Evolutionary conservation across 2,329 filamentous ascomycete species (phyloP), one percentile per base, ranked within the genome.

Genomic region (Dothistroma septosporum): DNA sequence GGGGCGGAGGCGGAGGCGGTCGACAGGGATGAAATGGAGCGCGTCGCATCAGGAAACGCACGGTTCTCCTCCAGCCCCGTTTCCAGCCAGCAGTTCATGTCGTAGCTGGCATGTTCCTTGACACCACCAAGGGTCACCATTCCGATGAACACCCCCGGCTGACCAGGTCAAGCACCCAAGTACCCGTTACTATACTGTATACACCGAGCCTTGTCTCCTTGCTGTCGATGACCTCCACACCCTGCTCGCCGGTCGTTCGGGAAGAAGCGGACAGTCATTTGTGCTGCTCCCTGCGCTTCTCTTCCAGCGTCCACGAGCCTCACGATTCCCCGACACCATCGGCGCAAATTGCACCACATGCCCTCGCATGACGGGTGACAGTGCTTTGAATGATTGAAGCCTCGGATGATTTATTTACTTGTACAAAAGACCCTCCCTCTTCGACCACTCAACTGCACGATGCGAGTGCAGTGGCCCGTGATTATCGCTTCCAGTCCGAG

Each of bases 391-490:
- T 6, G 24, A 28, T 28, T n/a, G 41, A 44, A 44, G 9, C 5
- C 16, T n/a, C 41, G 19, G 14, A 44, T 44, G 14, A 19, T 50
- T 4, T 24, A 50, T 9, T 50, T 50, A 50, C n/a, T n/a, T n/a
- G n/a, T 50, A 50, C 47, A 50, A 44, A 44, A 44, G 41, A 50
- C 47, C 28, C 47, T 50, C 47, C 28, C 47, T 50, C 47, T 31
- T 21, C 28, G 10, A 31, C 28, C 22, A 50, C 21, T 50, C 21
- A 4, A 50, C 21, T n/a, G 16, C 41, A 19, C 41, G n/a, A 9
- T 50, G 22, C 47, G 21, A 12, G 19, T 31, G 47, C 19, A 50
- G 47, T 28, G 37, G 37, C 37, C 3, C n/a, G 28, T 10, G 12
- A 31, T 21, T 16, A 50, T 24, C 47, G 47, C 47, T 31, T 24